Base-by-base conservation (phyloP, 1,284 basidiomycete genomes). In the Cerrena zonata region DNA sequence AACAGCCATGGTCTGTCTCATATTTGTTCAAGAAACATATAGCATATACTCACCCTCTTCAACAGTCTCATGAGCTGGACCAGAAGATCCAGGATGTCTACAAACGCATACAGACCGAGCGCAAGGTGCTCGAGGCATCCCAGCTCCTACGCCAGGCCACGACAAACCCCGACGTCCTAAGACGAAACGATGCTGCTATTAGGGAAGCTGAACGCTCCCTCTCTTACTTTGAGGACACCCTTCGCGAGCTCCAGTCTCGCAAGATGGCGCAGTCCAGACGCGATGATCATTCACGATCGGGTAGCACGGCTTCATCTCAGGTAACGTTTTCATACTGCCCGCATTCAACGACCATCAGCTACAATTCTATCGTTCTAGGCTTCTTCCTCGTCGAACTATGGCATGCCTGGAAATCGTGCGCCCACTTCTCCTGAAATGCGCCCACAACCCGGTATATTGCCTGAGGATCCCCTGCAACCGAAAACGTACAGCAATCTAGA, bases 11-110 rank as follows among this genome's bases (percentile, higher is more conserved):
- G 58, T 64, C 53, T 48, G 60, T 50, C 27, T 4, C 38, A 34
- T n/a, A n/a, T n/a, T n/a, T n/a, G n/a, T n/a, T n/a, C n/a, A n/a
- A n/a, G n/a, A n/a, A n/a, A n/a, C n/a, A n/a, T n/a, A n/a, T n/a
- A n/a, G 37, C 56, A 41, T 42, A 47, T 42, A 18, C 45, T 40
- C 30, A 53, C 48, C 54, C 48, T 38, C 34, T 49, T 12, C 39
- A 44, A 47, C 58, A 74, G 72, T 64, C 69, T 60, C 66, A 69
- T 62, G 84, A 91, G 72, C 75, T 90, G 69, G 87, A 91, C 77
- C 82, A 84, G 77, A 94, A 94, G 81, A 92, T 95, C 66, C 84
- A 89, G 69, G 91, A 94, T 71, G 84, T 94, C 63, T 84, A 88
- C 71, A 86, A 82, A 69, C 88, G 90, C 69, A 94, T 95, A 69